Conservation (phyloP, 805 yeast species). For the Suhomyces sp. region DNA sequence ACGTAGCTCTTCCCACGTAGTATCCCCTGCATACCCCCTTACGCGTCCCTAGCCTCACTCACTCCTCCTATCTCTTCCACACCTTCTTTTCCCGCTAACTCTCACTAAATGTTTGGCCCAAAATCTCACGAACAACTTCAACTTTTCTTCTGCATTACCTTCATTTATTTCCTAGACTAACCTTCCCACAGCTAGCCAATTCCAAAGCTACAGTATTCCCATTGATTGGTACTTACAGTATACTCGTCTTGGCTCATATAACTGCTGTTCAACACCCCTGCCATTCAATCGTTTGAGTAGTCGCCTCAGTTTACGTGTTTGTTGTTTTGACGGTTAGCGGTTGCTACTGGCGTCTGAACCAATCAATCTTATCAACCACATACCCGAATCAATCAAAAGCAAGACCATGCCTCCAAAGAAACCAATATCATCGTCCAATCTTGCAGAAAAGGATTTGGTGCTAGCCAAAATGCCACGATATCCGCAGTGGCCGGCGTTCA, state of each 20-base stretch:
- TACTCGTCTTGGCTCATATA: neutral
- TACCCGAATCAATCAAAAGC: neutral
- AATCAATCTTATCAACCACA: neutral
- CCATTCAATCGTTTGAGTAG: neutral
- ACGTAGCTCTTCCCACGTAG: neutral
- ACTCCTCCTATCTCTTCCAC: neutral
- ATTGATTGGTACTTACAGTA: neutral
- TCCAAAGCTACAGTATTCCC: neutral
- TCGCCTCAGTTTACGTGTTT: neutral
- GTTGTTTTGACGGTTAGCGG: neutral
- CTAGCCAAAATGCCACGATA: constrained; percentile 44
- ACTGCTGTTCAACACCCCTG: neutral
- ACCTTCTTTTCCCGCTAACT: neutral
- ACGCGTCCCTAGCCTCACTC: neutral
- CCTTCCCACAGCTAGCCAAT: neutral
- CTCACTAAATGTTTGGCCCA: neutral
- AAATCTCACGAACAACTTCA: neutral
- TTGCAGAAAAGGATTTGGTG: constrained; percentile 38
- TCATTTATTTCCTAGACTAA: neutral
- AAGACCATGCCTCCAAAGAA: constrained; percentile 35
- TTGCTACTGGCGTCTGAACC: neutral
- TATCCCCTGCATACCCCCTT: neutral
- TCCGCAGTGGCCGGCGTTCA: constrained; percentile 51
- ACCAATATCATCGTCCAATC: constrained; percentile 11
- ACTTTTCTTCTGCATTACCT: neutral